Conservation (phyloP, 345 rosid genomes). For the Lumnitzera littorea region DNA sequence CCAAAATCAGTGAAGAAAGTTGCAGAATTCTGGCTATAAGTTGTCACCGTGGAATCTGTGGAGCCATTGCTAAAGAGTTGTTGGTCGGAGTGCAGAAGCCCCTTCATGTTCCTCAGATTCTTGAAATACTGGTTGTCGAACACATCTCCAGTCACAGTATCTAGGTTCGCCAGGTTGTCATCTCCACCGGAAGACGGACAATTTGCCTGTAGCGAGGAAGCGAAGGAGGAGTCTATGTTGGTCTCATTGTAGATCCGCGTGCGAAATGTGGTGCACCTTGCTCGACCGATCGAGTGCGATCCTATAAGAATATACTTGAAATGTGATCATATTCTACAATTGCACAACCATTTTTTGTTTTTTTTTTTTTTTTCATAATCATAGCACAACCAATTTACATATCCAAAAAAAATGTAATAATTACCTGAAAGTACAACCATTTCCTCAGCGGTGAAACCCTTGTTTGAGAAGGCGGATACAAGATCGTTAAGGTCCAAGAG, state of each 20-base stretch:
- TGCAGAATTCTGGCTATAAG: background rate
- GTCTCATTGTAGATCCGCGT: constrained; percentile 40
- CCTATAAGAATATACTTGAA: constrained; percentile 6
- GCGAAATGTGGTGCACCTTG: constrained; percentile 42
- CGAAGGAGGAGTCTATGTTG: constrained; percentile 32
- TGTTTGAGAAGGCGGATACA: constrained; percentile 33
- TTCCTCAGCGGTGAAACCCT: constrained; percentile 46
- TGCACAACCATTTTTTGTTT: no score
- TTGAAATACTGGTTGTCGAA: constrained; percentile 62
- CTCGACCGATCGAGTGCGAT: constrained; percentile 52
- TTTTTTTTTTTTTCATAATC: no score
- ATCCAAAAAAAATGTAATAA: no score
- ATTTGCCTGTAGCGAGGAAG: constrained; percentile 13
- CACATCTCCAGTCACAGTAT: constrained; percentile 21
- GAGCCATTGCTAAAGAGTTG: constrained; percentile 44
- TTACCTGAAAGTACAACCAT: constrained; percentile 58
- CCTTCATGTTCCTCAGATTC: constrained; percentile 35
- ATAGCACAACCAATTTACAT: no score
- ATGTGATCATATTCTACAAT: no score
- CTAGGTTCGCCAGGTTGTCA: constrained; percentile 32
- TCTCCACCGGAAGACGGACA: constrained; percentile 38
- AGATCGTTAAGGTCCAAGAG: constrained; percentile 27
- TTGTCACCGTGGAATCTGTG: constrained; percentile 33
- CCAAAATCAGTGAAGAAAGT: background rate
- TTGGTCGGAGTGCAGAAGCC: constrained; percentile 65